Conservation (phyloP, 2,329 filamentous ascomycete genomes). For the Penicillium oxalicum region DNA sequence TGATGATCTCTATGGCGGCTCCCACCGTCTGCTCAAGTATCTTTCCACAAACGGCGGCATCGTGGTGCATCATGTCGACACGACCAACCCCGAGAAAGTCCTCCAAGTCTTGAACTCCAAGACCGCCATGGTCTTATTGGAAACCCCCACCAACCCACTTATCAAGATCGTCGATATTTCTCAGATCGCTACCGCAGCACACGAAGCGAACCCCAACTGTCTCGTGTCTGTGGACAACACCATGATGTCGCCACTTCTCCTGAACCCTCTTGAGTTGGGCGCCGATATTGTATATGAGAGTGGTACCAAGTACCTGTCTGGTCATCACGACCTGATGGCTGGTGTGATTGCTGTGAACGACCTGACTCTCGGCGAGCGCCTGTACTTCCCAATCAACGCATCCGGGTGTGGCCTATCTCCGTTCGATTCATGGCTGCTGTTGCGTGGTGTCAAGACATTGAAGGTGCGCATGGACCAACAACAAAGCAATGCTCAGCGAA, state of each 20-base stretch:
- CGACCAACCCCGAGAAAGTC: constrained; percentile 70
- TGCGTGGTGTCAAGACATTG: constrained; percentile 92
- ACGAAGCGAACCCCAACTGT: constrained; percentile 69
- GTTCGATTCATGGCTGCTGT: constrained; percentile 91
- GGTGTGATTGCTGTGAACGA: constrained; percentile 93
- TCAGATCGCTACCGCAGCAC: constrained; percentile 67
- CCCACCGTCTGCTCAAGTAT: constrained; percentile 88
- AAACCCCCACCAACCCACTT: constrained; percentile 93
- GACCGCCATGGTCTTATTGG: constrained; percentile 91
- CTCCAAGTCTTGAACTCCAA: constrained; percentile 63
- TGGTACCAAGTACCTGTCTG: constrained; percentile 94
- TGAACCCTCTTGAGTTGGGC: constrained; percentile 88
- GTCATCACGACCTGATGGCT: constrained; percentile 98
- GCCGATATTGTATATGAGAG: constrained; percentile 97
- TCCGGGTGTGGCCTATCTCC: constrained; percentile 91
- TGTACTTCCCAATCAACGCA: constrained; percentile 96
- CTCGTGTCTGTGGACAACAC: constrained; percentile 96
- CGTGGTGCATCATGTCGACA: constrained; percentile 92
- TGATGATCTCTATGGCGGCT: constrained; percentile 93
- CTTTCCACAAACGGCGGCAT: constrained; percentile 85
- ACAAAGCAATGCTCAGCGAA: constrained; percentile 81
- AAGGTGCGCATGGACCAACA: constrained; percentile 99
- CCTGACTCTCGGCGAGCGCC: constrained; percentile 69
- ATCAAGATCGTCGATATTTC: constrained; percentile 97
- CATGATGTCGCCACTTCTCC: constrained; percentile 93